Percentiles rank a stretch among this genome's conserved stretches.
These are phyloP conservation scores for Fonsecaea pedrosoi DNA, from an alignment of 2,329 filamentous ascomycete species.

Conservation along the genomic window DNA sequence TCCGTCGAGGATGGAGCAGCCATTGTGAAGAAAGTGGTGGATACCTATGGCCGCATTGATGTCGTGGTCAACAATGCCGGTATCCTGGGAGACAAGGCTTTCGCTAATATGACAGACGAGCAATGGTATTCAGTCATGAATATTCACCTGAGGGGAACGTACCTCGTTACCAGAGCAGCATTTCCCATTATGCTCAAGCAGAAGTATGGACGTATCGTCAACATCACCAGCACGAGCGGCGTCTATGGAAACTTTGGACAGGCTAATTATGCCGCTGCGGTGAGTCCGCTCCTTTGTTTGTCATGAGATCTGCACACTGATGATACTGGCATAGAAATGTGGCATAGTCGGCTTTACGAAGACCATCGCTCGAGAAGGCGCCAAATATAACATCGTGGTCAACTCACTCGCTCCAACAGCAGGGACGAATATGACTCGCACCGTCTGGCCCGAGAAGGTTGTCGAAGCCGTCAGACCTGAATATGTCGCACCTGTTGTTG, in stretches of 20 bases:
- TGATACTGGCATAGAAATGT: conserved; percentile 66
- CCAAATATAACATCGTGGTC: conserved; percentile 96
- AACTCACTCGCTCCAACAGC: conserved; percentile 98
- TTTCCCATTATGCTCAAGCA: conserved; percentile 98
- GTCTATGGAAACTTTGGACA: conserved; percentile 99
- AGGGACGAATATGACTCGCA: conserved; percentile 92
- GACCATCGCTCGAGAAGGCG: conserved; percentile 87
- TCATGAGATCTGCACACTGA: conserved; percentile 8
- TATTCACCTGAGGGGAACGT: conserved; percentile 91
- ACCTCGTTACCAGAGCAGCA: conserved; percentile 94
- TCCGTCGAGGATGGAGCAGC: conserved; percentile 90
- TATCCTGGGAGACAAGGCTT: conserved; percentile 96
- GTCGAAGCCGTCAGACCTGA: conserved; percentile 97
- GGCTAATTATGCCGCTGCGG: conserved; percentile 91
- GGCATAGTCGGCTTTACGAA: conserved; percentile 95
- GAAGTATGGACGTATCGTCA: conserved; percentile 95
- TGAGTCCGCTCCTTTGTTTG: conserved; percentile 55
- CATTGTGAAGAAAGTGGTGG: conserved; percentile 89
- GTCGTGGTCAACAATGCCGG: conserved; percentile 97
- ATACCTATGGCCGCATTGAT: conserved; percentile 89
- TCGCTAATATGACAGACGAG: conserved; percentile 94
- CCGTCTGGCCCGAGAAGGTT: conserved; percentile 93
- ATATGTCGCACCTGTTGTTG: conserved; percentile 91
- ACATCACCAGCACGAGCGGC: conserved; percentile 94
- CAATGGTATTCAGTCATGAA: conserved; percentile 91